Percentiles rank a stretch among this genome's conserved stretches.
These are phyloP conservation scores for Pseudophaeomoniella oleicola DNA, from an alignment of 2,329 filamentous ascomycete species.

Conservation along the genomic window DNA sequence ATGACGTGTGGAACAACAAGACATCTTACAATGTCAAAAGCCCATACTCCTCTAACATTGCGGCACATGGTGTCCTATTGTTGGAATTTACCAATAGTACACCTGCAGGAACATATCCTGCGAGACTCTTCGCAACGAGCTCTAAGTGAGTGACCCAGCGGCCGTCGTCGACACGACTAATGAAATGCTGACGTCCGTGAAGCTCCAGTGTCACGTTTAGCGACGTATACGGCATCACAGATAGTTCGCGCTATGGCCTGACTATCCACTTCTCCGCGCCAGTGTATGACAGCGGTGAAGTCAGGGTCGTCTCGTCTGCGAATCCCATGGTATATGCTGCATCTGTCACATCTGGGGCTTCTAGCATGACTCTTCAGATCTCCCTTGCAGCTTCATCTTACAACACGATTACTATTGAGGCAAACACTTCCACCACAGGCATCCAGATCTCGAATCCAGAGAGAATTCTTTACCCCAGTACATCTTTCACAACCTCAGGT, in stretches of 20 bases:
- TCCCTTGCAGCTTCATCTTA: conserved; percentile 11
- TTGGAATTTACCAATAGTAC: conserved; percentile 16
- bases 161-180: too few species aligned
- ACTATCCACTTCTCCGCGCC: conserved; percentile 8
- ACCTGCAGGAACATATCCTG: conserved; percentile 11
- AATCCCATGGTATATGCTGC: conserved; percentile 1
- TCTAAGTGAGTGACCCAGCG: conserved; percentile 8
- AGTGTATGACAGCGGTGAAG: neutral
- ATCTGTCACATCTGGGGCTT: conserved; percentile 4
- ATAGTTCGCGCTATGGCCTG: conserved; percentile 14
- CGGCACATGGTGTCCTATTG: conserved; percentile 17
- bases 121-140: conserved; percentile 6
- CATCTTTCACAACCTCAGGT: conserved; percentile 22
- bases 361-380: conserved; percentile 6
- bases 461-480: conserved; percentile 26
- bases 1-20: conserved; percentile 16
- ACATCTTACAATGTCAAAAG: conserved; percentile 11
- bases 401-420: conserved; percentile 15
- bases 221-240: conserved; percentile 15
- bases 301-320: conserved; percentile 6
- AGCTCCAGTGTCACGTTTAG: conserved; percentile 1
- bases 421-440: conserved; percentile 6
- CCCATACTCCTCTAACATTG: conserved; percentile 13
- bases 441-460: conserved; percentile 12
- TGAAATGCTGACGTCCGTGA: neutral